Evolutionary conservation across 169 alveolate genomes (phyloP).

Genomic region (Eimeria nieschulzi): DNA sequence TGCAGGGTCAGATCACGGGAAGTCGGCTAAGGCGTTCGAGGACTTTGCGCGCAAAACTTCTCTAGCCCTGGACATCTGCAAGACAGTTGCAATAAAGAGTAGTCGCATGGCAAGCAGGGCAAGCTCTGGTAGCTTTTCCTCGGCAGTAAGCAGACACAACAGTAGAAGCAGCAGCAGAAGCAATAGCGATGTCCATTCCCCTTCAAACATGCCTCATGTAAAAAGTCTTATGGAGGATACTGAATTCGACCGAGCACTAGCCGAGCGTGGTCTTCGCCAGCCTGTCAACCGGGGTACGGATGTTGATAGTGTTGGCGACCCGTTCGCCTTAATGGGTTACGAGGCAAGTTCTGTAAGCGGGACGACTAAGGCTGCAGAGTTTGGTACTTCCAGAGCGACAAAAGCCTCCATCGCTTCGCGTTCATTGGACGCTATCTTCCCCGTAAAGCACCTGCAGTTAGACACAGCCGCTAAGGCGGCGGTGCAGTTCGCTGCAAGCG

Average conservation of each 20-base stretch:
- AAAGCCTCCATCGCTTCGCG: not conserved
- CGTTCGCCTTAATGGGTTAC: no score
- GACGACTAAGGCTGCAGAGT: not conserved
- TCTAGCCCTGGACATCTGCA: constrained; percentile 48
- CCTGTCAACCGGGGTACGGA: not conserved
- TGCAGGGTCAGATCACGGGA: constrained; percentile 47
- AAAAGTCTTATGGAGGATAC: constrained; percentile 11
- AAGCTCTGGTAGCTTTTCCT: constrained; percentile 14
- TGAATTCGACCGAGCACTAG: constrained; percentile 30
- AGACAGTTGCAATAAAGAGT: constrained; percentile 46
- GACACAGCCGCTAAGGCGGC: constrained; percentile 47
- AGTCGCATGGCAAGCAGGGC: constrained; percentile 33
- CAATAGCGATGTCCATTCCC: not conserved
- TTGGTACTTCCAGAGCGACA: not conserved
- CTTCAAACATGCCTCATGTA: constrained; percentile 18
- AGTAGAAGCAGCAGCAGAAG: constrained; percentile 38
- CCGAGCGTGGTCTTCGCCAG: constrained; percentile 43
- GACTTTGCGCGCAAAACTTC: constrained; percentile 58
- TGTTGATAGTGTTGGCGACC: no score
- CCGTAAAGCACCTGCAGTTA: constrained; percentile 1
- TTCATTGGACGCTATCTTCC: not conserved
- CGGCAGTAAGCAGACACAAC: constrained; percentile 5
- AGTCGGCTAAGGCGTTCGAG: constrained; percentile 64
- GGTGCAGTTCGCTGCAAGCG: constrained; percentile 40
- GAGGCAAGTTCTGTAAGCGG: no score